Conservation (phyloP, 1,139 yeast species). For the Zygosaccharomyces sapae region DNA sequence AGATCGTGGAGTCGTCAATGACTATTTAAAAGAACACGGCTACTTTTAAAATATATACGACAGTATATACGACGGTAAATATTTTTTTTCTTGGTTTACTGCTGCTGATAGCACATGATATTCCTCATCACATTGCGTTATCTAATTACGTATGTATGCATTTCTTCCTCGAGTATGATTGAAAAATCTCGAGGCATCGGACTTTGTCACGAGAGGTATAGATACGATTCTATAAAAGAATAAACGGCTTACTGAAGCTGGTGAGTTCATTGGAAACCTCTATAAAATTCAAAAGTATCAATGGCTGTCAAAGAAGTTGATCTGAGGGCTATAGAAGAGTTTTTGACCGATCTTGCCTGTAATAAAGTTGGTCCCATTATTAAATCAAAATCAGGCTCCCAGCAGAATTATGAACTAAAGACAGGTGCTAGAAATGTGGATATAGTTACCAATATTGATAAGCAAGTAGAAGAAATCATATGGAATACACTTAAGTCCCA, state of each 20-base stretch:
- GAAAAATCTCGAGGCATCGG: constrained; percentile 2
- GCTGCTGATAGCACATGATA: background rate
- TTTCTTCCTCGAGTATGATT: background rate
- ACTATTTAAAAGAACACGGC: constrained; percentile 51
- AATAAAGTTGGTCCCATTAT: constrained; percentile 46
- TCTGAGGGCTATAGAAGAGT: constrained; percentile 24
- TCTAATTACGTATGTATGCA: too few relatives aligned
- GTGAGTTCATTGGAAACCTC: background rate
- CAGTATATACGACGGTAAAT: too few relatives aligned
- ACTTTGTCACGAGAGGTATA: constrained; percentile 1
- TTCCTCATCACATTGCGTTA: background rate
- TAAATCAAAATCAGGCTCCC: constrained; percentile 47
- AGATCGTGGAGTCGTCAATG: constrained; percentile 50
- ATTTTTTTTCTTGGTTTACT: too few relatives aligned
- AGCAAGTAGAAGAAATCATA: constrained; percentile 53
- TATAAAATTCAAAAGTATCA: background rate
- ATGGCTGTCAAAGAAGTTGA: constrained; percentile 11
- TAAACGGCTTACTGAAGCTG: too few relatives aligned
- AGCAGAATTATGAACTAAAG: constrained; percentile 49
- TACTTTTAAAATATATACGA: constrained; percentile 29
- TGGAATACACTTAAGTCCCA: constrained; percentile 37
- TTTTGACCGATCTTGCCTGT: constrained; percentile 25
- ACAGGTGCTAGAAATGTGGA: constrained; percentile 48
- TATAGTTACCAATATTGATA: constrained; percentile 56
- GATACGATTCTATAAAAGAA: background rate